Base-by-base conservation (phyloP, 805 yeast species). In the Diddensiella caesifluorescens region DNA sequence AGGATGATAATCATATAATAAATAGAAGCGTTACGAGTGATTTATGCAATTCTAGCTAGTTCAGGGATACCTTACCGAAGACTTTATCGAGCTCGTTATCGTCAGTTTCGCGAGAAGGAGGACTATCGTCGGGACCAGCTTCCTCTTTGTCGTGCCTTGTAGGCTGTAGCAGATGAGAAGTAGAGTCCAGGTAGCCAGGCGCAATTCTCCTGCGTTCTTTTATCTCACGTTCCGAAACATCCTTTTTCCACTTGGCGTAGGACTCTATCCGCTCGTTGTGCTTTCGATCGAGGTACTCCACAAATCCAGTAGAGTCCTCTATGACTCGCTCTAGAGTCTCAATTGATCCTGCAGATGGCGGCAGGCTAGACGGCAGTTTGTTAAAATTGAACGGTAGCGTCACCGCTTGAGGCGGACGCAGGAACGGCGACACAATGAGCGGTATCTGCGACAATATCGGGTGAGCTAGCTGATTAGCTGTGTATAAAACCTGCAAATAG, bases 1-100 rank as follows among this genome's bases (percentile, higher is more conserved):
- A 36, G 98, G 98, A 13, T 80, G 54, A 36, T 15, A 10, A 26
- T 15, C n/a, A n/a, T n/a, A n/a, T n/a, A n/a, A n/a, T 21, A 33
- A 16, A 5, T 18, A 4, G 15, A 12, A 18, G 19, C 38, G 25
- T 21, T 21, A 7, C 19, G 38, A 7, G 38, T 9, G 12, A 23
- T 13, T 21, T n/a, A 13, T 15, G 12, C 21, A 12, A 9, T 9
- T 23, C 7, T 10, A 4, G 4, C 9, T 22, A 30, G 16, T 38
- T 29, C 22, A 49, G 16, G 5, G 41, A 31, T n/a, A 50, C 52
- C 22, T 36, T 47, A 16, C 54, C 57, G 39, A 60, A 47, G 6
- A 49, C 63, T 22, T 50, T 41, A 22, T 58, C 60, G 4, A 57
- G 46, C 19, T 57, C 55, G 31, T 48, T 33, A n/a, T 36, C 36